Evolutionary conservation across 306 rosid species (phyloP), one percentile per base, ranked within the genome.

Genomic region (Herpetospermum pedunculosum): DNA sequence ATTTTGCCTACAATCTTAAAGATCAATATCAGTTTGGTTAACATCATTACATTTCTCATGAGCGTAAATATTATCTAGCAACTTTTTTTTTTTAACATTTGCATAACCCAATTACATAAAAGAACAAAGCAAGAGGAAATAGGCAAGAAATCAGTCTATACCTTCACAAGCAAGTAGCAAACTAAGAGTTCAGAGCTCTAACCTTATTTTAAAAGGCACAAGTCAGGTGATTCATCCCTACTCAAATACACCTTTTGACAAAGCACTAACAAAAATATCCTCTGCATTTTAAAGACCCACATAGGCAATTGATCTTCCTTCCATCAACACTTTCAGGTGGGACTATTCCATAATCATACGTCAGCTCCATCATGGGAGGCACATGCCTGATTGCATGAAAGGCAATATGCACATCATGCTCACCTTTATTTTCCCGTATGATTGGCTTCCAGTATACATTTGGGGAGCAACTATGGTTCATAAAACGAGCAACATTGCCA

Each of bases 401-500:
- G 8, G 90, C 90, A 77, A 92, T 77, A 77, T 87, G 98, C 40
- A 87, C 81, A 85, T 92, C 96, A 21, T 86, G 72, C 70, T 82
- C 89, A 16, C 74, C 62, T 77, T 82, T 87, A 69, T 86, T 86
- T 84, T 85, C 93, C 8, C 89, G 93, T 13, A 84, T 52, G 43
- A 90, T 77, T 8, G 92, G 89, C 83, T 87, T 96, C 97, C 98
- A 92, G 26, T 79, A 68, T 40, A 92, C 87, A 82, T 86, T 92
- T 11, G 98, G 98, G 74, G 88, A 79, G 81, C 98, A 92, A 85
- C 97, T 87, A 80, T 92, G 98, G 79, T 92, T 92, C 96, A 92
- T 92, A 78, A 90, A 92, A 70, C 98, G 92, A 68, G 93, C 89
- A 43, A 92, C 98, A 84, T 92, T 92, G 76, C 98, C 98, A 69